Percentiles rank a stretch among this genome's conserved stretches.
phyloP scores from a whole-genome alignment of 129 eudicot species.

The Rutidosis leptorrhynchoides region DNA sequence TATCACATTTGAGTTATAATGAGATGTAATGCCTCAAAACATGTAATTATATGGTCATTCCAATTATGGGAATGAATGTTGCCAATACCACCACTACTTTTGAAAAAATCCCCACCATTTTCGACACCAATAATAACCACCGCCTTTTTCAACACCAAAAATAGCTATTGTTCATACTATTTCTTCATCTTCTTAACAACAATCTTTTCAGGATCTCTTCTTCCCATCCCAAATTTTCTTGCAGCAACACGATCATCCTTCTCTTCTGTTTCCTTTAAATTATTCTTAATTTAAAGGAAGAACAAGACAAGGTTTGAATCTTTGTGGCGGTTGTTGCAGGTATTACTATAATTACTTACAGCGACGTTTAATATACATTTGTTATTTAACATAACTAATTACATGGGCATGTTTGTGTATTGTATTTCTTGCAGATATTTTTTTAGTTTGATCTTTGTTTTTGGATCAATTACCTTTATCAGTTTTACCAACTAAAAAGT shows the following conservation, averaged over 20 bases:
- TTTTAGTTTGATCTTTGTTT: not conserved
- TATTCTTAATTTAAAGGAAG: constrained; percentile 17
- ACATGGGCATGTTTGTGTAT: not conserved
- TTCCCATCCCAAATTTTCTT: constrained; percentile 10
- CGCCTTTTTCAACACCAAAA: constrained; percentile 20
- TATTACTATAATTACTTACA: not conserved
- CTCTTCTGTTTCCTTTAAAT: constrained; percentile 12
- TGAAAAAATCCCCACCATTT: no score
- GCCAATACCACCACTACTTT: constrained; percentile 21
- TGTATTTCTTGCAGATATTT: no score
- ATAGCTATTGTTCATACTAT: constrained; percentile 9
- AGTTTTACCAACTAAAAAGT: no score
- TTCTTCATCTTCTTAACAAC: constrained; percentile 5
- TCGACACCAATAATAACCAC: no score
- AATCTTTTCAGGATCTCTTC: constrained; percentile 19
- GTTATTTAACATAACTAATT: no score
- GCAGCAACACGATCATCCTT: constrained; percentile 29
- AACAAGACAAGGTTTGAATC: constrained; percentile 28
- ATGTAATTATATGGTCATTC: not conserved
- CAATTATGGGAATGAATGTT: constrained; percentile 9
- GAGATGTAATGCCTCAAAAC: no score
- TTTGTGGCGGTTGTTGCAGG: constrained; percentile 28
- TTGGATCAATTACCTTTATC: no score
- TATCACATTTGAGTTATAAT: no score
- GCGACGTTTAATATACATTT: not conserved